Percentiles rank a stretch among this genome's conserved stretches.
Evolutionary conservation across 305 asterid species (phyloP).

Genomic region (Fraxinus sp.): DNA sequence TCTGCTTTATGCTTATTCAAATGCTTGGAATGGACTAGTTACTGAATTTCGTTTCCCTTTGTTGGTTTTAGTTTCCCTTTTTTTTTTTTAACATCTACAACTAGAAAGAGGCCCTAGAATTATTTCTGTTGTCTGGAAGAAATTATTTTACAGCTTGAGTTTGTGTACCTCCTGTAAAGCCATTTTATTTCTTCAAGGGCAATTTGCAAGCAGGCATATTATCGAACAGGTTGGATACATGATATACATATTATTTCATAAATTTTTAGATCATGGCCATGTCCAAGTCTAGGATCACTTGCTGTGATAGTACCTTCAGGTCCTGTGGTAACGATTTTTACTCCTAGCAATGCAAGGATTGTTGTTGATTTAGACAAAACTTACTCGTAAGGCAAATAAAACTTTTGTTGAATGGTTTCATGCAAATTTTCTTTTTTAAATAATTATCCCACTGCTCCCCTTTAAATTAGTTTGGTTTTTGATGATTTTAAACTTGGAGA

Average conservation of each 20-base stretch:
- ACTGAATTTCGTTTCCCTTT: not conserved
- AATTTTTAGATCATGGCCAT: not conserved
- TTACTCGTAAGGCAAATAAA: not conserved
- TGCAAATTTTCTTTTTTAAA: not conserved
- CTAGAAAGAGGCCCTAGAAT: not conserved
- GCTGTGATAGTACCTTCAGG: slow-evolving; percentile 3
- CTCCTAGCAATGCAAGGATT: slow-evolving; percentile 11
- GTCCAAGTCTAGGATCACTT: slow-evolving; percentile 3
- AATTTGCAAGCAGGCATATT: not conserved
- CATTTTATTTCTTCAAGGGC: not conserved
- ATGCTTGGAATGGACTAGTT: not conserved
- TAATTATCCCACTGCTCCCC: not conserved
- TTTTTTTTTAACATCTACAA: not conserved
- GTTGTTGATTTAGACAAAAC: not conserved
- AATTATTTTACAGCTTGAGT: not conserved
- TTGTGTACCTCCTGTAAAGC: not conserved
- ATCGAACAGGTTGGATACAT: not conserved
- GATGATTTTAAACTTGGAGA: not conserved
- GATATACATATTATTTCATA: not conserved
- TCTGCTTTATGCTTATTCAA: slow-evolving; percentile 13
- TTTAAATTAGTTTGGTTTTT: not conserved
- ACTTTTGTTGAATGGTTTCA: not conserved
- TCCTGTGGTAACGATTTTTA: slow-evolving; percentile 11
- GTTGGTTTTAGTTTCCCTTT: not conserved
- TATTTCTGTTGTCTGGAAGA: not conserved